These are phyloP conservation scores for Hypomyces rosellus DNA, from an alignment of 2,329 filamentous ascomycete genomes.

Conservation along the genomic window DNA sequence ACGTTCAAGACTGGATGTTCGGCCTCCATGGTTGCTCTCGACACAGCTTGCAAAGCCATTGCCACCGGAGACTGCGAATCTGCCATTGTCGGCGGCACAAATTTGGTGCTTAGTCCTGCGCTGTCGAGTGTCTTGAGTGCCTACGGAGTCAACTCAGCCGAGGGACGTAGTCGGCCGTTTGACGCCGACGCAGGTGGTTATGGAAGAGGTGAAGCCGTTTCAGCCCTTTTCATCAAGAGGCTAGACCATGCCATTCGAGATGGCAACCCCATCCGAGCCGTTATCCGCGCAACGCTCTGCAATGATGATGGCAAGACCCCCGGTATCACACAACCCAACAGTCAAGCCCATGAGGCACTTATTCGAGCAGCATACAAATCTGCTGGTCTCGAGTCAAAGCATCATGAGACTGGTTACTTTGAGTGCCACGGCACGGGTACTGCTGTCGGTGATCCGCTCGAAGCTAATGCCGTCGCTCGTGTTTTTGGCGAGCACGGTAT, in stretches of 20 bases:
- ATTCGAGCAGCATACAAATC: conserved; percentile 24
- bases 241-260: conserved; percentile 36
- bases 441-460: conserved; percentile 30
- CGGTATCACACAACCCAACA: conserved; percentile 29
- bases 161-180: conserved; percentile 27
- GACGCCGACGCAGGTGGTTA: conserved; percentile 37
- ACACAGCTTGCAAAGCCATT: not conserved
- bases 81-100: not conserved
- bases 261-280: conserved; percentile 30
- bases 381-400: conserved; percentile 19
- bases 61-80: not conserved
- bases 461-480: conserved; percentile 22
- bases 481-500: conserved; percentile 13
- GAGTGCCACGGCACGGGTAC: conserved; percentile 38
- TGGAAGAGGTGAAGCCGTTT: conserved; percentile 38
- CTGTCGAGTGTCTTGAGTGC: not conserved
- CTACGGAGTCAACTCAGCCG: conserved; percentile 21
- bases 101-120: not conserved
- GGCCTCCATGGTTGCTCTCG: not conserved
- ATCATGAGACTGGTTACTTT: conserved; percentile 23
- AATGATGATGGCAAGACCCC: conserved; percentile 28
- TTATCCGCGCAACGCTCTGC: conserved; percentile 24
- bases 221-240: conserved; percentile 35
- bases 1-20: not conserved
- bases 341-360: conserved; percentile 22